These are phyloP conservation scores for Cutaneotrichosporon cavernicola DNA, from an alignment of 1,284 basidiomycete genomes.

Conservation along the genomic window DNA sequence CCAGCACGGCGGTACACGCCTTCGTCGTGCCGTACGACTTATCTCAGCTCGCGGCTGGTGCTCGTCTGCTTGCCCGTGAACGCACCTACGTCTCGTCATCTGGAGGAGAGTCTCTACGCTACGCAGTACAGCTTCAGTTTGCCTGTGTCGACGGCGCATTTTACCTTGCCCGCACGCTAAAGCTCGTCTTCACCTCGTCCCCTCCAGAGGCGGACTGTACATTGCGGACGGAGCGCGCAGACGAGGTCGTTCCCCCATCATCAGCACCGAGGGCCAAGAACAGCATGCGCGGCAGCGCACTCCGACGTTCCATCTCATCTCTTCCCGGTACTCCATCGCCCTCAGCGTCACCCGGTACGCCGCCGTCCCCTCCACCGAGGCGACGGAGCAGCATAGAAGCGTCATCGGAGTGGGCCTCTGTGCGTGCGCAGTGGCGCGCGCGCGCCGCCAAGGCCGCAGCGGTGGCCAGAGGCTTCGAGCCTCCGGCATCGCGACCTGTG, in stretches of 20 bases:
- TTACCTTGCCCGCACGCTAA: conserved; percentile 44
- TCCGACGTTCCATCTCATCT: conserved; percentile 1
- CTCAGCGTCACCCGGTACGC: background rate
- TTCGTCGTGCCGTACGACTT: conserved; percentile 59
- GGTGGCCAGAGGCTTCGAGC: background rate
- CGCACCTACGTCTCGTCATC: conserved; percentile 36
- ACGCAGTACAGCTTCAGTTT: conserved; percentile 55
- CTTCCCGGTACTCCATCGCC: background rate
- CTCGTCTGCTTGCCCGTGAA: conserved; percentile 46
- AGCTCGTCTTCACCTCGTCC: conserved; percentile 44
- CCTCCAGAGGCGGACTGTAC: conserved; percentile 29
- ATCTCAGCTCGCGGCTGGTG: conserved; percentile 44
- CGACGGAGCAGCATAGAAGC: conserved; percentile 11
- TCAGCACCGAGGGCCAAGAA: background rate
- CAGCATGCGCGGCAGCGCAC: conserved; percentile 8
- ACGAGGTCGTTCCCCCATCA: conserved; percentile 44
- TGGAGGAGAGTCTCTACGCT: conserved; percentile 41
- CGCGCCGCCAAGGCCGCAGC: background rate
- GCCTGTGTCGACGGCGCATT: conserved; percentile 35
- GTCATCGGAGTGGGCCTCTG: conserved; percentile 2
- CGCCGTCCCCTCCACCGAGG: background rate
- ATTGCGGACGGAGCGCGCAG: conserved; percentile 40
- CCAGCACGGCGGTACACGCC: conserved; percentile 54
- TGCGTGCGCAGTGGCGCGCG: conserved; percentile 1
- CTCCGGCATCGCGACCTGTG: background rate